phyloP scores from a whole-genome alignment of 2,329 filamentous ascomycete species.

The Diaporthe vaccinii region DNA sequence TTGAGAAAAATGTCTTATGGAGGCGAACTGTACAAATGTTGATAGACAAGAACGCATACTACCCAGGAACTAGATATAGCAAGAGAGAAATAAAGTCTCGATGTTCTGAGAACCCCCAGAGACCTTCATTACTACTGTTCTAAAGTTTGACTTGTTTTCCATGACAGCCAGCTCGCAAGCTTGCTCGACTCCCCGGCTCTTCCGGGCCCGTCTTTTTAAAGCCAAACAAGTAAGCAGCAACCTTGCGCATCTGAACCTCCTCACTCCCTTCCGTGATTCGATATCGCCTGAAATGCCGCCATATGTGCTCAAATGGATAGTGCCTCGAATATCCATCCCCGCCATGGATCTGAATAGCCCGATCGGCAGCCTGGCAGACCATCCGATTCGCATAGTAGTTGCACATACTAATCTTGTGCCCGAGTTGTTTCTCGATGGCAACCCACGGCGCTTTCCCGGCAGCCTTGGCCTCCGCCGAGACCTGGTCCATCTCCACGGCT shows the following conservation, averaged over 20 bases:
- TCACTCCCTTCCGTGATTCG: conserved; percentile 7
- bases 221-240: conserved; percentile 1
- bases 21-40: too few species aligned
- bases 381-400: neutral
- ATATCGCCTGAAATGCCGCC: neutral
- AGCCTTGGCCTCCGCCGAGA: neutral
- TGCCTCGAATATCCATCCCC: neutral
- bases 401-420: conserved; percentile 3
- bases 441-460: neutral
- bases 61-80: too few species aligned
- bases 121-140: too few species aligned
- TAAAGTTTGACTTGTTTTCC: neutral
- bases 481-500: neutral
- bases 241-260: neutral
- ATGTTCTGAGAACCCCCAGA: too few species aligned
- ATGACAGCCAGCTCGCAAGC: neutral
- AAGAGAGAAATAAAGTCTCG: too few species aligned
- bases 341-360: neutral
- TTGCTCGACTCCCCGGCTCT: neutral
- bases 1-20: too few species aligned
- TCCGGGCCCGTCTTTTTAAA: neutral
- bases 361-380: conserved; percentile 8
- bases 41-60: too few species aligned
- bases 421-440: neutral
- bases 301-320: neutral